Conservation (phyloP, 2,329 filamentous ascomycete genomes). For the Colletotrichum sp. region DNA sequence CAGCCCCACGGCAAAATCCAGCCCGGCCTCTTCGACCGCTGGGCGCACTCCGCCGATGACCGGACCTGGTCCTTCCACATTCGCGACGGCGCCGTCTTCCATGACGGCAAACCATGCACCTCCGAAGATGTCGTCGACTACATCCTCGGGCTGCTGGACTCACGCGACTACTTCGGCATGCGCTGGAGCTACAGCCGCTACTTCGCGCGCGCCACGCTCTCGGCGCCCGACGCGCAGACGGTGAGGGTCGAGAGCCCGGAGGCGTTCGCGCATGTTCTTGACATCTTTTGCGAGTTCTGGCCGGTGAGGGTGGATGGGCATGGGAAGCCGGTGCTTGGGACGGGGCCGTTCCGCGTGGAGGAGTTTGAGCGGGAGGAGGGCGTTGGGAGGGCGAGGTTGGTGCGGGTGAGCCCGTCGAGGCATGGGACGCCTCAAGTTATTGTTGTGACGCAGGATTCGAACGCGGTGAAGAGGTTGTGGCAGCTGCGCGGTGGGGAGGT, state of each 20-base stretch:
- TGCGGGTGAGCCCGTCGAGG: not conserved
- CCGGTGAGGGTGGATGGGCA: not conserved
- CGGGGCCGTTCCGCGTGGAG: not conserved
- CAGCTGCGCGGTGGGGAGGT: not conserved
- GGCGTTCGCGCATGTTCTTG: not conserved
- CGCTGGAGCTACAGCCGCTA: slow-evolving; percentile 13
- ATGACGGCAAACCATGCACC: not conserved
- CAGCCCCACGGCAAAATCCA: not conserved
- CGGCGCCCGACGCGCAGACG: not conserved
- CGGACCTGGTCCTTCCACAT: not conserved
- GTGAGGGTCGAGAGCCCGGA: not conserved
- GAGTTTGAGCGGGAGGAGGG: not conserved
- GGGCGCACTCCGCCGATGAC: not conserved
- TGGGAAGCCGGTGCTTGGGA: slow-evolving; percentile 3
- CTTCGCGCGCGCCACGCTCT: not conserved
- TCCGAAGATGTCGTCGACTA: not conserved
- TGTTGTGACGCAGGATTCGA: not conserved
- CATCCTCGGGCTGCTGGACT: not conserved
- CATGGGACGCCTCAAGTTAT: not conserved
- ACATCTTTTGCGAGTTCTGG: slow-evolving; percentile 9
- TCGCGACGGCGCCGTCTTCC: not conserved
- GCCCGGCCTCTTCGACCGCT: not conserved
- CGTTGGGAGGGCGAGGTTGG: not conserved
- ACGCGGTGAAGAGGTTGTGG: not conserved
- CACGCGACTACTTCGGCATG: slow-evolving; percentile 12